phyloP scores from a whole-genome alignment of 2,329 filamentous ascomycete genomes.

The Hymenoscyphus salicellus region DNA sequence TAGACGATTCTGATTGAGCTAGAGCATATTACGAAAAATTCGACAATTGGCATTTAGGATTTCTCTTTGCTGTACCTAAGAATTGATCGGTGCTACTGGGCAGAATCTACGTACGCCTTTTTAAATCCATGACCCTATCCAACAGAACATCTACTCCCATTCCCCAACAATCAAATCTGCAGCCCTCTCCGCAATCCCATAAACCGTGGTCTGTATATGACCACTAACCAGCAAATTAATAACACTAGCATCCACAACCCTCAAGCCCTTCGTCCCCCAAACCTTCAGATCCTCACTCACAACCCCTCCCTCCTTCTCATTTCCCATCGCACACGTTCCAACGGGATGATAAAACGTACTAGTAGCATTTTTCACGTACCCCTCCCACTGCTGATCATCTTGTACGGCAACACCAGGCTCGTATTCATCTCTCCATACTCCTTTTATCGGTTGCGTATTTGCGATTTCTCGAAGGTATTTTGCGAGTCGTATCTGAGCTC shows the following conservation, averaged over 20 bases:
- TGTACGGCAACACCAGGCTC: slow-evolving; percentile 18
- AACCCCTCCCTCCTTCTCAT: neutral
- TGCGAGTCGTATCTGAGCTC: slow-evolving; percentile 27
- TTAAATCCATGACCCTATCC: too few relatives aligned
- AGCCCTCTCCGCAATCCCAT: slow-evolving; percentile 8
- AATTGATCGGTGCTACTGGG: too few relatives aligned
- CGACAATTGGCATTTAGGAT: too few relatives aligned
- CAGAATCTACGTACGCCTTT: too few relatives aligned
- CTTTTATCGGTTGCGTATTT: slow-evolving; percentile 15
- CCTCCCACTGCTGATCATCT: slow-evolving; percentile 4
- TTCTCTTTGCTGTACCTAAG: too few relatives aligned
- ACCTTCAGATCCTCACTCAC: neutral
- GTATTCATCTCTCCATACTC: slow-evolving; percentile 23
- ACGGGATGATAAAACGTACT: slow-evolving; percentile 6
- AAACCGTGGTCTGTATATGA: slow-evolving; percentile 8
- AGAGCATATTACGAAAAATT: too few relatives aligned
- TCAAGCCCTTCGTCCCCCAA: neutral
- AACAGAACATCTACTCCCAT: neutral
- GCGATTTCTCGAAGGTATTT: slow-evolving; percentile 25
- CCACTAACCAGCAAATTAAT: neutral
- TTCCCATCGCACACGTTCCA: slow-evolving; percentile 5
- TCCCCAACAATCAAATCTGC: slow-evolving; percentile 2
- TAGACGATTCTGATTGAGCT: too few relatives aligned
- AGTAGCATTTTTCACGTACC: neutral
- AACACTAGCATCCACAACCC: slow-evolving; percentile 7